Evolutionary conservation across 106 monocot species (phyloP).

Genomic region (Cymbidium sinense): DNA sequence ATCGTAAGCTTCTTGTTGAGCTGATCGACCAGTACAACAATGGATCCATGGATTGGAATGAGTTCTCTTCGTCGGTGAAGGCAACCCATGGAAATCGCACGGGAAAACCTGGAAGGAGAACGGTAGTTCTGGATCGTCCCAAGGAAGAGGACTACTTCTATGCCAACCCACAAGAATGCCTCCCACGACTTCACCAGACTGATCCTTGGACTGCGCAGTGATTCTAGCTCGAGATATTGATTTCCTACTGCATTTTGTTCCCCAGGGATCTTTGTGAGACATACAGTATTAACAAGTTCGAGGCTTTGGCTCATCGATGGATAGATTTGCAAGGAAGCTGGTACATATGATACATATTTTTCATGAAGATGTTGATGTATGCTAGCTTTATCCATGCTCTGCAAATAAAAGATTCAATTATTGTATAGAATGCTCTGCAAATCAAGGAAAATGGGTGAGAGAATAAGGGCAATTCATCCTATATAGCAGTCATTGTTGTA

Average conservation of each 20-base stretch:
- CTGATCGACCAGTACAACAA: constrained; percentile 56
- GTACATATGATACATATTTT: not conserved
- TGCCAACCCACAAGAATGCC: constrained; percentile 87
- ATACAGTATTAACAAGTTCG: not conserved
- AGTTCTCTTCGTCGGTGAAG: constrained; percentile 71
- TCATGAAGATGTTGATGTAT: not conserved
- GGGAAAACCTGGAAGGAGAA: constrained; percentile 50
- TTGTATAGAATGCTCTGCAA: constrained; percentile 9
- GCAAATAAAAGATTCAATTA: constrained; percentile 1
- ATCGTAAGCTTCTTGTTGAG: constrained; percentile 62
- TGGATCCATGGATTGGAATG: constrained; percentile 65
- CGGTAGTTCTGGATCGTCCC: constrained; percentile 64
- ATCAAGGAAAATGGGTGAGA: not conserved
- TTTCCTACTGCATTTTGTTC: not conserved
- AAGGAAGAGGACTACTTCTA: constrained; percentile 99
- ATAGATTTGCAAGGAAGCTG: not conserved
- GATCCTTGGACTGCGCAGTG: constrained; percentile 16
- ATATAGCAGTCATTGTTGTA: not conserved
- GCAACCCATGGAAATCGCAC: constrained; percentile 50
- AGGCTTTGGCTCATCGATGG: not conserved
- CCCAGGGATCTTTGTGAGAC: not conserved
- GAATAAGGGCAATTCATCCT: not conserved
- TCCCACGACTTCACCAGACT: constrained; percentile 23
- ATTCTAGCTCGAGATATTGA: not conserved
- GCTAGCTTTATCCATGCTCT: constrained; percentile 8